A percentile compares a stretch with the other conserved stretches of the same genome.
phyloP scores from a whole-genome alignment of 805 yeast genomes.

The Hanseniaspora mollemarum region DNA sequence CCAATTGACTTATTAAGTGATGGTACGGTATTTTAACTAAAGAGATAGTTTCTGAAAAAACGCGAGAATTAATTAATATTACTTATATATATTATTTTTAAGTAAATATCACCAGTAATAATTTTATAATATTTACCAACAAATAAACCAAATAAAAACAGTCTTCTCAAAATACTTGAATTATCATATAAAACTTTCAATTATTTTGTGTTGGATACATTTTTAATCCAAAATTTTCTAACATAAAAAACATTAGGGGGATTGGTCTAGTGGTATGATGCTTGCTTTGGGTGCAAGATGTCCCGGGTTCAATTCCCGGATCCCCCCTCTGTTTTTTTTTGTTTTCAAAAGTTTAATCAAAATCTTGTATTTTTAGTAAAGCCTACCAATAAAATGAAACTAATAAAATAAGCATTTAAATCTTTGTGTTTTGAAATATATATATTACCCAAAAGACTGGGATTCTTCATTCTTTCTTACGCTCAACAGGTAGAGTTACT shows the following conservation, averaged over 20 bases:
- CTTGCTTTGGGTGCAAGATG: conserved; percentile 51
- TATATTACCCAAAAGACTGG: too few relatives aligned
- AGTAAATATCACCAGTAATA: too few relatives aligned
- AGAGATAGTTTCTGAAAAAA: too few relatives aligned
- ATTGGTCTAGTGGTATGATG: conserved; percentile 48
- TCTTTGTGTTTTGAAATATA: too few relatives aligned
- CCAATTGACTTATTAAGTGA: conserved; percentile 53
- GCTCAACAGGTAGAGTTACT: conserved; percentile 12
- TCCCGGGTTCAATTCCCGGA: conserved; percentile 50
- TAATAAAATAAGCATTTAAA: too few relatives aligned
- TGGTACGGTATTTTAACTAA: conserved; percentile 55
- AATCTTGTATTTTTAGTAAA: conserved; percentile 3
- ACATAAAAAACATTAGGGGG: conserved; percentile 24
- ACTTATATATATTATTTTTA: too few relatives aligned
- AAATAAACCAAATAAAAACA: too few relatives aligned
- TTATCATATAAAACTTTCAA: too few relatives aligned
- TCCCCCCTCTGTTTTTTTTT: conserved; percentile 24
- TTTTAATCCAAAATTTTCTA: neutral
- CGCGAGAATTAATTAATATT: too few relatives aligned
- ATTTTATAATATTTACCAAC: too few relatives aligned
- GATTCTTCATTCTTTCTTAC: neutral
- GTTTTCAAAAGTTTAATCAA: neutral
- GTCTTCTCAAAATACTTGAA: too few relatives aligned
- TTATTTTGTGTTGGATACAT: neutral
- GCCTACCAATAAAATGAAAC: neutral